These are phyloP conservation scores for Coemansia sp. DNA, from an alignment of 192 early-diverging fungal genomes.

Conservation along the genomic window DNA sequence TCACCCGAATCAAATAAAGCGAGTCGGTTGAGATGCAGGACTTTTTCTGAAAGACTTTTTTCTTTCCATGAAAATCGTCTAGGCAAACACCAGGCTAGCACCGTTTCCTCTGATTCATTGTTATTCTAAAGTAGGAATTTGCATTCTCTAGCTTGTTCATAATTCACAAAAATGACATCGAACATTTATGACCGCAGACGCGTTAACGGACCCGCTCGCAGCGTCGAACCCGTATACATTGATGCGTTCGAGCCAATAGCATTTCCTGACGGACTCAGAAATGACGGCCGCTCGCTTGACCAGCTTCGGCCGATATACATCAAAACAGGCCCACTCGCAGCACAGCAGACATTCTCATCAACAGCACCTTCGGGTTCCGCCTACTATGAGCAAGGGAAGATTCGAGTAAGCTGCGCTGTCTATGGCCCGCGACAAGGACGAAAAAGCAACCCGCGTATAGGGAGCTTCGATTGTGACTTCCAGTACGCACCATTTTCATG, in stretches of 20 bases:
- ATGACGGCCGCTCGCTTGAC: slow-evolving; percentile 36
- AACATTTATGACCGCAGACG: slow-evolving; percentile 46
- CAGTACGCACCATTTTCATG: slow-evolving; percentile 54
- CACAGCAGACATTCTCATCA: slow-evolving; percentile 22
- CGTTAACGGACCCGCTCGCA: slow-evolving; percentile 49
- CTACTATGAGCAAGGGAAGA: slow-evolving; percentile 54
- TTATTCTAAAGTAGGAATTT: not conserved
- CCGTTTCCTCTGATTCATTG: not conserved
- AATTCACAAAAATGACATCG: slow-evolving; percentile 24
- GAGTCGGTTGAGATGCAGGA: not conserved
- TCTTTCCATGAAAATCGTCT: not conserved
- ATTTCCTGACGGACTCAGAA: slow-evolving; percentile 17
- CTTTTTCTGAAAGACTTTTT: not conserved
- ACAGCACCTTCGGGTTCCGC: slow-evolving; percentile 51
- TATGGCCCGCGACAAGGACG: slow-evolving; percentile 53
- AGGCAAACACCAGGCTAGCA: not conserved
- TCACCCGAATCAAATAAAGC: too few relatives aligned
- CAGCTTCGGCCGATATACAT: slow-evolving; percentile 49
- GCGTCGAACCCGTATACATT: slow-evolving; percentile 49
- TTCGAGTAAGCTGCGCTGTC: slow-evolving; percentile 55
- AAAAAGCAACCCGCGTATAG: slow-evolving; percentile 43
- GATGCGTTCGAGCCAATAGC: slow-evolving; percentile 7
- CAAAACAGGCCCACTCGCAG: slow-evolving; percentile 40
- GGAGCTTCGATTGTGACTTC: slow-evolving; percentile 51
- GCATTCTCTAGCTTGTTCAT: not conserved